A percentile compares a stretch with the other conserved stretches of the same genome.
Conservation (phyloP, 352 stramenopile species). For the Globisporangium perplexum region DNA sequence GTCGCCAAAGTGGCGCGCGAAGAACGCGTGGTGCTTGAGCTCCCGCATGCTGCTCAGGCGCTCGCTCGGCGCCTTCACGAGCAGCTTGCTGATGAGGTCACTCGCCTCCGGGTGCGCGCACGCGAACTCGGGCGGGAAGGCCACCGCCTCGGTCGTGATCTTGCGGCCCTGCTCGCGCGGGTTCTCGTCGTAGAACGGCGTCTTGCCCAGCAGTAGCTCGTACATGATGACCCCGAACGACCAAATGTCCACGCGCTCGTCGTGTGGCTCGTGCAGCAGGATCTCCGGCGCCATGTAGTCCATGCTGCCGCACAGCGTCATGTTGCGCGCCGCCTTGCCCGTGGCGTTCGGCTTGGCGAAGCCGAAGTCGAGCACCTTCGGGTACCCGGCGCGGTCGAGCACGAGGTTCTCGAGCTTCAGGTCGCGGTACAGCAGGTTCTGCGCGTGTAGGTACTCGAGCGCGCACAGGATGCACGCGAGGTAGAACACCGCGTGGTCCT, state of each 20-base stretch:
- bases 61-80: slow-evolving; percentile 50
- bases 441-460: slow-evolving; percentile 66
- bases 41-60: slow-evolving; percentile 35
- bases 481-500: slow-evolving; percentile 85
- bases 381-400: slow-evolving; percentile 85
- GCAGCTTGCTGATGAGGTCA: slow-evolving; percentile 48
- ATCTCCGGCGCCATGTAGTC: slow-evolving; percentile 84
- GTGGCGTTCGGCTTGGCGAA: slow-evolving; percentile 62
- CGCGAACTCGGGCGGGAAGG: slow-evolving; percentile 67
- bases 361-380: slow-evolving; percentile 76
- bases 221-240: slow-evolving; percentile 85
- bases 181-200: slow-evolving; percentile 87
- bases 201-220: slow-evolving; percentile 76
- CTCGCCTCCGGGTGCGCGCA: slow-evolving; percentile 36
- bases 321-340: slow-evolving; percentile 39
- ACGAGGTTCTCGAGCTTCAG: slow-evolving; percentile 90
- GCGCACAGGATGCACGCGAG: slow-evolving; percentile 81
- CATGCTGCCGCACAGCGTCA: slow-evolving; percentile 72
- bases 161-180: slow-evolving; percentile 62
- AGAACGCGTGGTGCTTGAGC: slow-evolving; percentile 61
- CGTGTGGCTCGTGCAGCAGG: slow-evolving; percentile 49
- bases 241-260: slow-evolving; percentile 73
- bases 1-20: slow-evolving; percentile 30
- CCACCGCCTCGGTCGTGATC: slow-evolving; percentile 62
- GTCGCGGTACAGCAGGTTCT: slow-evolving; percentile 80